Conservation (phyloP, 1,284 basidiomycete species). For the Gymnopus androsaceus region DNA sequence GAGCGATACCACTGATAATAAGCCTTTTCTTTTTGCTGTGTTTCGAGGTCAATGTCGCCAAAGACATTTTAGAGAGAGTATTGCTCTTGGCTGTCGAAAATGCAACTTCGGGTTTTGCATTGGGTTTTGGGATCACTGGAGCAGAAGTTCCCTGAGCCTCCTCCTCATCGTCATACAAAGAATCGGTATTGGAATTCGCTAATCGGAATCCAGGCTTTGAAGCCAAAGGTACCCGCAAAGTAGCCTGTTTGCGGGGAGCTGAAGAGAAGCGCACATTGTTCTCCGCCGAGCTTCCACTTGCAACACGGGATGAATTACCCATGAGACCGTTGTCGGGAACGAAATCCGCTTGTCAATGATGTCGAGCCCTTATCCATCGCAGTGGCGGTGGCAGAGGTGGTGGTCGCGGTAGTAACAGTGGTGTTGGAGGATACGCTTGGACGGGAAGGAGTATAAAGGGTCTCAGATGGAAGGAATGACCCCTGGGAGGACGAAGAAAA, state of each 20-base stretch:
- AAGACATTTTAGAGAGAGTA: constrained; percentile 43
- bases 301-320: constrained; percentile 31
- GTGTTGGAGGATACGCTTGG: constrained; percentile 66
- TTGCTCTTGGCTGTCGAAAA: constrained; percentile 34
- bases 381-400: constrained; percentile 47
- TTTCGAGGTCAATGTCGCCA: constrained; percentile 45
- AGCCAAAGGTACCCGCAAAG: constrained; percentile 13
- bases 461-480: constrained; percentile 40
- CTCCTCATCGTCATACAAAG: constrained; percentile 27
- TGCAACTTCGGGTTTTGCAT: constrained; percentile 36
- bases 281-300: background rate
- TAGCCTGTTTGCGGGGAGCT: background rate
- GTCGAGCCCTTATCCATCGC: constrained; percentile 43
- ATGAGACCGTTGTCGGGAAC: constrained; percentile 42
- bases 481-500: constrained; percentile 49
- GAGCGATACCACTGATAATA: constrained; percentile 54
- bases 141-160: constrained; percentile 26
- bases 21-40: constrained; percentile 51
- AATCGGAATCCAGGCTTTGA: constrained; percentile 17
- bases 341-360: too few species aligned
- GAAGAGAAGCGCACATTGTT: constrained; percentile 28
- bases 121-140: constrained; percentile 23
- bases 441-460: constrained; percentile 50
- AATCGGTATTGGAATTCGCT: constrained; percentile 12
- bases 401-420: constrained; percentile 30